A percentile compares a stretch with the other conserved stretches of the same genome.
Conservation (phyloP, 2,329 filamentous ascomycete species). For the Trichoderma sp. region DNA sequence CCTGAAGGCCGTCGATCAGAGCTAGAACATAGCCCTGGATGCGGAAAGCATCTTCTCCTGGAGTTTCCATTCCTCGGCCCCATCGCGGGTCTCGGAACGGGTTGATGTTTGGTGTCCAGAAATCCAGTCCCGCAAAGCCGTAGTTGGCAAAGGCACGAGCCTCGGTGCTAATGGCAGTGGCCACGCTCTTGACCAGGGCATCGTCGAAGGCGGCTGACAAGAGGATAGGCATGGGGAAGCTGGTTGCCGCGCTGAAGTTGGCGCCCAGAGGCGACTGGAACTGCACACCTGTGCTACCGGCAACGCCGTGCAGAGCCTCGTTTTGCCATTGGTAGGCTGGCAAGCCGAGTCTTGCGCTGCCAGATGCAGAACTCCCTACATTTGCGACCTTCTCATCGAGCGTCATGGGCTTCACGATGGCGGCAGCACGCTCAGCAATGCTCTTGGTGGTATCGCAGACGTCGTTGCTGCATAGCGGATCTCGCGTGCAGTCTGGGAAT, state of each 20-base stretch:
- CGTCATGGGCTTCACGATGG: conserved; percentile 39
- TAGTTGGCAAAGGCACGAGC: conserved; percentile 66
- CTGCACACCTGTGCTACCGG: conserved; percentile 53
- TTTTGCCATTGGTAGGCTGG: conserved; percentile 64
- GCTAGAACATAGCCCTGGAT: conserved; percentile 55
- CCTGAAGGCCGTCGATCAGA: conserved; percentile 57
- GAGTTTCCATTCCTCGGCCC: conserved; percentile 64
- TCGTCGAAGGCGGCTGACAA: conserved; percentile 67
- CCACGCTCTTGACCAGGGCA: conserved; percentile 59
- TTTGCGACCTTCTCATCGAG: conserved; percentile 41
- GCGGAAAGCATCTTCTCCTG: conserved; percentile 58
- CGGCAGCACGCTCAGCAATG: conserved; percentile 37
- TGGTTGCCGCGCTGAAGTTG: conserved; percentile 61
- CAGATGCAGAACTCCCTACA: conserved; percentile 36
- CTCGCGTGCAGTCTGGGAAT: conserved; percentile 36
- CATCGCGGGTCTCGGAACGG: conserved; percentile 64
- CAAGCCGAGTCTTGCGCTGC: conserved; percentile 58
- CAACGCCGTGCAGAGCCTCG: conserved; percentile 65
- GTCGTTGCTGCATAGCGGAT: conserved; percentile 36
- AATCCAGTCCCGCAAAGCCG: conserved; percentile 58
- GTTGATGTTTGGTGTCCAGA: conserved; percentile 70
- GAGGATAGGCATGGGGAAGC: conserved; percentile 65
- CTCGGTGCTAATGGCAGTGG: conserved; percentile 59
- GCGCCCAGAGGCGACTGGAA: conserved; percentile 34
- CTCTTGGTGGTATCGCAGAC: conserved; percentile 51